phyloP scores from a whole-genome alignment of 768 basidiomycete genomes.

The Dacryopinax spathularia region DNA sequence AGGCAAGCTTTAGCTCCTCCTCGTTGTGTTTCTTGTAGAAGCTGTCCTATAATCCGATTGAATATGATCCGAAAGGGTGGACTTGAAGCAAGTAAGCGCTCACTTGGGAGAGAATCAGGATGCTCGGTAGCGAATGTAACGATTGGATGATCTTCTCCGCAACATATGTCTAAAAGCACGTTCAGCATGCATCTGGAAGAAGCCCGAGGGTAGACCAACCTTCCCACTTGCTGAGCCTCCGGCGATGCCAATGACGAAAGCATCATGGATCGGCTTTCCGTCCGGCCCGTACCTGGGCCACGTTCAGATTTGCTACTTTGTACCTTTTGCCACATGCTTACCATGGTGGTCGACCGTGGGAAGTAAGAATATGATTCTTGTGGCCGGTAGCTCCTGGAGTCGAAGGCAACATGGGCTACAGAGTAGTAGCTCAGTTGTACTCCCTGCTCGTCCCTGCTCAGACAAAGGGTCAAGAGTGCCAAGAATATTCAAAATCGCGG shows the following conservation, averaged over 20 bases:
- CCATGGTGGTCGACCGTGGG: conserved; percentile 80
- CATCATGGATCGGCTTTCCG: conserved; percentile 51
- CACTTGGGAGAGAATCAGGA: conserved; percentile 84
- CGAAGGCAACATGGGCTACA: neutral
- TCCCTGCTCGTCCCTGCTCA: no score
- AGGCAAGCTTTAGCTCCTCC: conserved; percentile 72
- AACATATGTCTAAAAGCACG: conserved; percentile 55
- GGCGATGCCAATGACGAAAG: conserved; percentile 74
- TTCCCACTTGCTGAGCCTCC: conserved; percentile 83
- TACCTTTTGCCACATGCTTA: conserved; percentile 21
- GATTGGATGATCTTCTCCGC: conserved; percentile 66
- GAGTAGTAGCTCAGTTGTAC: no score
- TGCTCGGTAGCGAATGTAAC: conserved; percentile 70
- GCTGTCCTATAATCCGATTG: conserved; percentile 47
- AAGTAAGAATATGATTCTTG: conserved; percentile 66
- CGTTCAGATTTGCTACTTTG: neutral
- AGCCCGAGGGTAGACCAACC: conserved; percentile 28
- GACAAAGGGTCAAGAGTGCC: no score
- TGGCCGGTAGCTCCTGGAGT: conserved; percentile 18
- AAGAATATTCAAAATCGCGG: no score
- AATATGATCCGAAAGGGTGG: neutral
- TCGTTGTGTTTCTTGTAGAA: conserved; percentile 75
- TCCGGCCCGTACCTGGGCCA: conserved; percentile 53
- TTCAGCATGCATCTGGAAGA: conserved; percentile 2
- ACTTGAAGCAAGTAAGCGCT: neutral